Evolutionary conservation across 2,329 filamentous ascomycete genomes (phyloP), one percentile per base, ranked within the genome.

Genomic region (Zymoseptoria passerinii): DNA sequence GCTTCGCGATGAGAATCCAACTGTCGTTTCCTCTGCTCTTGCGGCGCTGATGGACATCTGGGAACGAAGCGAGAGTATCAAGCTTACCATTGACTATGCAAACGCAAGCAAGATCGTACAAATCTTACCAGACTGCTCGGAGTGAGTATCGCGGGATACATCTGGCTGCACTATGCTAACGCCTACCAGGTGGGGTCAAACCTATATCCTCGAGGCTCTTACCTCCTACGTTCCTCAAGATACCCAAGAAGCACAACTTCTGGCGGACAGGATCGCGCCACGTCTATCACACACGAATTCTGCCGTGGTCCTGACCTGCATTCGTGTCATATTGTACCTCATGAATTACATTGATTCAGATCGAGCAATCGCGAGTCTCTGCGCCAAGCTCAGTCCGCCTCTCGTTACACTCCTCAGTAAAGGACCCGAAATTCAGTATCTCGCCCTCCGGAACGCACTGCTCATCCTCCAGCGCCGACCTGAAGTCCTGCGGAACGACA

Each of bases 41-140:
- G 92, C 94, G 27, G 82, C 89, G 40, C 74, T 99, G 69, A 94
- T 96, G 84, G 94, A 99, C 74, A 97, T 99, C 53, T 99, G 94
- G 94, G 94, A 97, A 73, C 83, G 92, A 59, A 97, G 92, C 72
- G 92, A 97, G 74, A 90, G 89, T 59, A 99, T 99, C 74, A 96
- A 96, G 73, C 84, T 99, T 63, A 97, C 94, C 3, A 96, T 99
- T 67, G 94, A 99, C 76, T 97, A 99, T 72, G 85, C 85, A 62
- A 99, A 95, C 75, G 94, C 94, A 27, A 97, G 92, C 54, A 99
- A 99, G 77, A 94, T 99, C 80, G 91, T 97, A 40, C 91, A 94
- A 50, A 97, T 99, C 61, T 76, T 99, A 23, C 87, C 94, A 1
- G 94, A 99, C 72, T 97, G 94, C 76, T 97, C 94, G 18, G 94